Base-by-base conservation (phyloP, 139 green algal species). In the Choricystis sp. region DNA sequence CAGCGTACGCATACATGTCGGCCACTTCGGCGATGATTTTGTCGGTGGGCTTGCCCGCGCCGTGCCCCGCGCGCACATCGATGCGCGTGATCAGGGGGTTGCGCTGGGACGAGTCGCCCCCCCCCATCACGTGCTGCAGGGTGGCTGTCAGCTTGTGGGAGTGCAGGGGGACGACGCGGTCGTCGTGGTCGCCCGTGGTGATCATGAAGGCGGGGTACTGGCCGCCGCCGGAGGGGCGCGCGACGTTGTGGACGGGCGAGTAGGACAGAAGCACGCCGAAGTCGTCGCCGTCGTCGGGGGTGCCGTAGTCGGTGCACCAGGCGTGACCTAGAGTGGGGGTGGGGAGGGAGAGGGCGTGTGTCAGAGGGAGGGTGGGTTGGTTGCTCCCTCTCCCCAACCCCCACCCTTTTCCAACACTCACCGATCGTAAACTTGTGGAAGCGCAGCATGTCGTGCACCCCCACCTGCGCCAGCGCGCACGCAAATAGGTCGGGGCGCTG, bases 401-500 rank as follows among this genome's bases (percentile, higher is more conserved):
- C n/a, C n/a, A n/a, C n/a, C n/a, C n/a, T n/a, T n/a, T n/a, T n/a
- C n/a, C n/a, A n/a, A n/a, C n/a, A n/a, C n/a, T n/a, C n/a, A n/a
- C 40, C 90, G n/a, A 96, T 91, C 1, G 90, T 96, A 79, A 96
- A 96, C 70, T 83, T 85, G 40, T 52, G 40, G 78, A 95, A 97
- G n/a, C 90, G 77, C 30, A 96, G 81, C 86, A 96, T 94, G 83
- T 97, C 90, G 76, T 90, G 82, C 22, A 94, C 87, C 1, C 87
- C 87, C 4, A 96, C 88, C 69, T 89, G 75, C 2, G 73, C 86
- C n/a, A 96, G 67, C 22, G 83, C 86, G 31, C 73, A 83, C 1
- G 71, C 83, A 74, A 81, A 97, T 20, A 96, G 80, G 71, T 97
- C 89, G 2, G 86, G 87, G 22, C 92, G 73, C 74, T 97, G 91